Evolutionary conservation across 176 grass and related monocot species (phyloP).

Genomic region (Saccharum officinarum): DNA sequence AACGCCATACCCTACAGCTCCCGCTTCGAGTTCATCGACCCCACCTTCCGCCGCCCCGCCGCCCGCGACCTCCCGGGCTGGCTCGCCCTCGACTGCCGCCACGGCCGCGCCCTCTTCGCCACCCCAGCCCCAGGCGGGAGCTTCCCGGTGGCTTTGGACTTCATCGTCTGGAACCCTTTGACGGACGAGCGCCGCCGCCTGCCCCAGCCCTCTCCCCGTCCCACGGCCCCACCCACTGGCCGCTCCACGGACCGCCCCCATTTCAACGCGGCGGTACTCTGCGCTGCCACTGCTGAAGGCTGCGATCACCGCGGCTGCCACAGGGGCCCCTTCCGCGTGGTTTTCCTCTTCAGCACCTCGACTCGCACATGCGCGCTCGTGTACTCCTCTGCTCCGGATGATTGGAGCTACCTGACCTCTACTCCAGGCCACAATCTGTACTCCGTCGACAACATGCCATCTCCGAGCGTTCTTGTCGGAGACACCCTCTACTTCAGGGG

Average conservation of each 20-base stretch:
- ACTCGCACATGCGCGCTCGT: background rate
- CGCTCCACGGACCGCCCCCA: background rate
- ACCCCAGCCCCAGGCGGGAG: no score
- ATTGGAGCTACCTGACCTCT: background rate
- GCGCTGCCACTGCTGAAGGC: background rate
- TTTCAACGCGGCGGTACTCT: background rate
- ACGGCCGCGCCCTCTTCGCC: conserved; percentile 6
- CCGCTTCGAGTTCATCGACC: background rate
- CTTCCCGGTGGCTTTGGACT: background rate
- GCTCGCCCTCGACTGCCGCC: background rate
- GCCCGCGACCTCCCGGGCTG: background rate
- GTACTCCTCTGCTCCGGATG: background rate
- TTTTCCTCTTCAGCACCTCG: background rate
- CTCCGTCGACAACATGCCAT: background rate
- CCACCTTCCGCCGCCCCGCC: background rate
- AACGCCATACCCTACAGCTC: background rate
- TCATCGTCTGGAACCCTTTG: background rate
- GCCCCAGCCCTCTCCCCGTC: background rate
- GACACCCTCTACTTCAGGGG: background rate
- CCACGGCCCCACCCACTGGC: background rate
- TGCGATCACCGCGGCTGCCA: background rate
- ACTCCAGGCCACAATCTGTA: no score
- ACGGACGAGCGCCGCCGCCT: background rate
- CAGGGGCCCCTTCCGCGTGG: background rate
- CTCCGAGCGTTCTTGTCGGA: no score